Evolutionary conservation across 495 filamentous ascomycete species (phyloP), one percentile per base, ranked within the genome.

Genomic region (Pseudoneurospora amorphoporcata): DNA sequence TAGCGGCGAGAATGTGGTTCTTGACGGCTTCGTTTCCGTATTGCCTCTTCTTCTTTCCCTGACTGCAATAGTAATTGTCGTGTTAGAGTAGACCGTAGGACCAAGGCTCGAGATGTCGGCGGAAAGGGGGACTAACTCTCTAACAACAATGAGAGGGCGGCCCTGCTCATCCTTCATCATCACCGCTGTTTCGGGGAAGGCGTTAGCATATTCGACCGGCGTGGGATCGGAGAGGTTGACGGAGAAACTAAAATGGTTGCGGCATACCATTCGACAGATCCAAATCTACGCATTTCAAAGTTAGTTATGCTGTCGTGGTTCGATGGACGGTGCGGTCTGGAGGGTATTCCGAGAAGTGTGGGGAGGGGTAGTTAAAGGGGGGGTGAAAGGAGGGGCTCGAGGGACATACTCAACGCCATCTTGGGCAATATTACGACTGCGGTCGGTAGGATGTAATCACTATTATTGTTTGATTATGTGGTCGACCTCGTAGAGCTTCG

Each of bases 21-120:
- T 98, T 99, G 76, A 99, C 92, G 71, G 95, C 95, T 77, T 99
- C 95, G 77, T 90, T 98, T 73, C 95, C 95, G 83, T 94, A 95
- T 77, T 94, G 91, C 84, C 95, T 90, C 88, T 94, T 97, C 90
- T 98, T 99, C 84, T 92, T 97, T 81, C 94, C 94, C 83, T 99
- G 95, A 82, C 94, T 97, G 77, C 77, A 78, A 39, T 42, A 69
- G 72, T 5, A 58, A 39, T 39, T 23, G 70, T 73, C 68, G 72
- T 74, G 70, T 74, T 75, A 76, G 74, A 70, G 47, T 68, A 35
- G 68, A 69, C 53, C 39, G 68, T 45, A 39, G 10, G 53, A 41
- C 35, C 41, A 39, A 41, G 68, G 23, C 45, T 73, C 75, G 73
- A 73, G 72, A 38, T 19, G 53, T 16, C 2, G 16, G 32, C 41